Conservation (phyloP, 2,329 filamentous ascomycete species). For the Gaeumannomyces tritici region DNA sequence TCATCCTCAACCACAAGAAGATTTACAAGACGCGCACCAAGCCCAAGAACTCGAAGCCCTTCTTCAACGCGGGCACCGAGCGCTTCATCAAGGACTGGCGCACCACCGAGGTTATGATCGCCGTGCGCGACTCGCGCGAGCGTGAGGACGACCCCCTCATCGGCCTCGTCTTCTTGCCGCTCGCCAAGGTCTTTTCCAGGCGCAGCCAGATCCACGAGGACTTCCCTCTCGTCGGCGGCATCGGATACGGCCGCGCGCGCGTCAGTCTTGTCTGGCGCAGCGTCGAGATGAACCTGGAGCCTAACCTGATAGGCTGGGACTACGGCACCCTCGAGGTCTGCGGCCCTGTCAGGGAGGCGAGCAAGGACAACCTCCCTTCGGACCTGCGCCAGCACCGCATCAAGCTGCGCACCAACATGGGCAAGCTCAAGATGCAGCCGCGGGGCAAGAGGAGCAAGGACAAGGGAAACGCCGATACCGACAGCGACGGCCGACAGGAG, state of each 20-base stretch:
- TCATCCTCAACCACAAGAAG: conserved; percentile 65
- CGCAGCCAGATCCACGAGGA: conserved; percentile 55
- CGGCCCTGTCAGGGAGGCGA: conserved; percentile 34
- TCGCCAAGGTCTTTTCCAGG: conserved; percentile 51
- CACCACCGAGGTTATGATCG: conserved; percentile 56
- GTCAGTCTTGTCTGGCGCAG: conserved; percentile 68
- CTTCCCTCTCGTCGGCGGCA: conserved; percentile 60
- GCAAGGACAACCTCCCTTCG: conserved; percentile 29
- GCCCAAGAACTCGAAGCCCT: conserved; percentile 68
- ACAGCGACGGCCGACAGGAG: conserved; percentile 22
- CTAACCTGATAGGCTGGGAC: conserved; percentile 56
- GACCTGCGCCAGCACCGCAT: conserved; percentile 19
- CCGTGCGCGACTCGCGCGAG: conserved; percentile 56
- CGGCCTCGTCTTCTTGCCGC: conserved; percentile 59
- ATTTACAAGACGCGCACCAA: conserved; percentile 64
- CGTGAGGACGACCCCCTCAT: conserved; percentile 62
- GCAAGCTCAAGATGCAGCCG: conserved; percentile 45
- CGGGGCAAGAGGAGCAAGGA: neutral
- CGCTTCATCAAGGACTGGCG: conserved; percentile 61
- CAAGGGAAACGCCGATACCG: conserved; percentile 18
- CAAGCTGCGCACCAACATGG: conserved; percentile 20
- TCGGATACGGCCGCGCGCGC: conserved; percentile 60
- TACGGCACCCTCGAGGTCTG: conserved; percentile 60
- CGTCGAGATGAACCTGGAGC: conserved; percentile 51
- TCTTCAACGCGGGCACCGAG: conserved; percentile 70